Evolutionary conservation across 1,284 basidiomycete genomes (phyloP), one percentile per base, ranked within the genome.

Genomic region (Neotropicomus parvogracilis): DNA sequence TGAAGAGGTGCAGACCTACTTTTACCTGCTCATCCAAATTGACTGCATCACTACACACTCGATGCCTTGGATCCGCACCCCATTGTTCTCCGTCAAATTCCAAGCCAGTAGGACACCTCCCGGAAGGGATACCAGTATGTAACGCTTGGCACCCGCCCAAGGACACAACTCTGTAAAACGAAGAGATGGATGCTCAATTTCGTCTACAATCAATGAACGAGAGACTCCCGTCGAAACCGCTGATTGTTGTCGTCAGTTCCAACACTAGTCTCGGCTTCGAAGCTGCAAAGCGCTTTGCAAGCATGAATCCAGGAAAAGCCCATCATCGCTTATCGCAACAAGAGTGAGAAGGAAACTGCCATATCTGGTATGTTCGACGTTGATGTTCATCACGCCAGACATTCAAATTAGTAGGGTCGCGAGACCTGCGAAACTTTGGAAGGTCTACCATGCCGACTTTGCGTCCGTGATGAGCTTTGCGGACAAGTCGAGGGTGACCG

Each of bases 191-290:
- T n/a, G n/a, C n/a, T n/a, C n/a, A n/a, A n/a, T n/a, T n/a, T n/a
- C n/a, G n/a, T n/a, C n/a, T n/a, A n/a, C n/a, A n/a, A n/a, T n/a
- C n/a, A n/a, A n/a, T n/a, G n/a, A n/a, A n/a, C n/a, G n/a, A n/a
- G n/a, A n/a, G n/a, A n/a, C 55, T 57, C 49, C 60, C 3, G 60
- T 59, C 0, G 56, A 59, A 32, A 51, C 32, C 1, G 47, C n/a
- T 0, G 59, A 70, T 49, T 44, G 40, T 62, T 1, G 56, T 71
- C 28, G 53, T 69, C 26, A 69, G 70, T 2, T 74, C 73, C 2
- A 77, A 75, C 50, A 58, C 57, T 5, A 74, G 74, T 0, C 56
- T 78, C 26, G 75, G 75, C 0, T 67, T 70, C 37, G 72, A 77
- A 48, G 68, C 73, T 0, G 54, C 70, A 2, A 73, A 70, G 51